Evolutionary conservation across 495 filamentous ascomycete species (phyloP), one percentile per base, ranked within the genome.

Genomic region (Amorphotheca resinae): DNA sequence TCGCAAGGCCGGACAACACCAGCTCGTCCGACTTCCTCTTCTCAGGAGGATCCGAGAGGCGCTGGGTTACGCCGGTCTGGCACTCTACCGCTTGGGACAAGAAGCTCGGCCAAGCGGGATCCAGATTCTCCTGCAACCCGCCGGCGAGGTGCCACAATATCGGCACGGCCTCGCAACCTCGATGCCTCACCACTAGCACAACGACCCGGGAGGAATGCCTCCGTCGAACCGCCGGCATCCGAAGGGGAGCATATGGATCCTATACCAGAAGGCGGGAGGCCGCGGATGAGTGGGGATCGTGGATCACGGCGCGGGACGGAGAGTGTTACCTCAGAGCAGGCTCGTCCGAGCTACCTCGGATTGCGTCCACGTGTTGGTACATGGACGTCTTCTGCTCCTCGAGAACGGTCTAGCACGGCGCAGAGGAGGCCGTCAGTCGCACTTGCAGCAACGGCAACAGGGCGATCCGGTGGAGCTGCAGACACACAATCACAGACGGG

Each of bases 1-100:
- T n/a, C n/a, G n/a, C n/a, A n/a, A n/a, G n/a, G n/a, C n/a, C n/a
- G n/a, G n/a, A n/a, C n/a, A n/a, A n/a, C n/a, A n/a, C n/a, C n/a
- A n/a, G n/a, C n/a, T n/a, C n/a, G n/a, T n/a, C n/a, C n/a, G n/a
- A n/a, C n/a, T n/a, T n/a, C n/a, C n/a, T n/a, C n/a, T n/a, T n/a
- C n/a, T n/a, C n/a, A n/a, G n/a, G 25, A 2, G 73, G 74, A 2
- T 45, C 56, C 18, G 64, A 78, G 2, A 54, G 57, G 33, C 78
- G 71, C 68, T 55, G 55, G 0, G 53, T 56, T 31, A 51, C 59
- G 30, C 26, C n/a, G 48, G 33, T 26, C 37, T 31, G 48, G 38
- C 9, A 50, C 48, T 14, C 22, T 46, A 6, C 48, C 48, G 42
- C 23, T 38, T 4, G 36, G 12, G 9, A 16, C 3, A 38, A 36